Evolutionary conservation across 192 early-diverging fungal species (phyloP).

Genomic region (Spinellus fusiger): DNA sequence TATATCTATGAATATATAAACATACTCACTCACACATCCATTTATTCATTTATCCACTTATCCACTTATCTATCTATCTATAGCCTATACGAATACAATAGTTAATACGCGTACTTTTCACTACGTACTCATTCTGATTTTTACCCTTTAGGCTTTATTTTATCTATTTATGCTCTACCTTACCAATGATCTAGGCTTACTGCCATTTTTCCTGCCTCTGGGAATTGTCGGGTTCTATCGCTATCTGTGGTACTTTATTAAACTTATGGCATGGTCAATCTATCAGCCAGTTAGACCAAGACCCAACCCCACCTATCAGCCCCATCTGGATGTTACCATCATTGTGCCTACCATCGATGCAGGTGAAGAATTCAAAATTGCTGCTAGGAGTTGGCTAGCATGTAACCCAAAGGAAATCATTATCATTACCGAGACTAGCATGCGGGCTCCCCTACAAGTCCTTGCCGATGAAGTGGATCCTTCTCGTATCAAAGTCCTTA

Average conservation of each 20-base stretch:
- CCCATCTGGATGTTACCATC: constrained; percentile 52
- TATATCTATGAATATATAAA: background rate
- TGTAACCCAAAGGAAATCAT: constrained; percentile 50
- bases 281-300: constrained; percentile 47
- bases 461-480: constrained; percentile 46
- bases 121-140: background rate
- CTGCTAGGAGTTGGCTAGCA: constrained; percentile 46
- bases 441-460: constrained; percentile 33
- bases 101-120: no score
- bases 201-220: constrained; percentile 51
- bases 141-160: background rate
- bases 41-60: background rate
- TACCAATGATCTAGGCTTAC: constrained; percentile 38
- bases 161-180: constrained; percentile 45
- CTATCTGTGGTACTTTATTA: constrained; percentile 55
- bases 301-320: constrained; percentile 34
- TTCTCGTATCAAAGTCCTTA: constrained; percentile 36
- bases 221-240: constrained; percentile 55
- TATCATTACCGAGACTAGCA: constrained; percentile 43
- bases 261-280: constrained; percentile 45
- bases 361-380: constrained; percentile 54
- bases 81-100: no score
- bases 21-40: background rate
- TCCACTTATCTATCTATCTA: no score
- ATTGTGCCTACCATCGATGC: constrained; percentile 59